A percentile compares a stretch with the other conserved stretches of the same genome.
Conservation (phyloP, 78 protist species). For the Dictyostelium purpureum region DNA sequence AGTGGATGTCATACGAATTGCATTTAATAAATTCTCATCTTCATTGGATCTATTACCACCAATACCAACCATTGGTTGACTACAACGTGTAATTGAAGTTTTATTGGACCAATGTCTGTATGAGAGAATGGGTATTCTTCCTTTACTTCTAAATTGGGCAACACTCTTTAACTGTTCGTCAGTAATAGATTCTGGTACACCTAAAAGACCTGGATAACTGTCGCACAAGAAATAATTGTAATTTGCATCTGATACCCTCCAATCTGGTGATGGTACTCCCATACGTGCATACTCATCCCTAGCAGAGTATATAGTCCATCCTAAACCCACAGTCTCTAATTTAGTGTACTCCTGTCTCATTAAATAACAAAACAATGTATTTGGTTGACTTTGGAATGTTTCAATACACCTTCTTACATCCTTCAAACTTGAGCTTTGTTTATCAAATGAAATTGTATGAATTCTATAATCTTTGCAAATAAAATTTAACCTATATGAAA, state of each 20-base stretch:
- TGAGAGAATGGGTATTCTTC: slow-evolving; percentile 87
- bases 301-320: slow-evolving; percentile 62
- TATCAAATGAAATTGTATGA: slow-evolving; percentile 53
- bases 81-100: slow-evolving; percentile 81
- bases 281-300: slow-evolving; percentile 74
- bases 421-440: slow-evolving; percentile 3
- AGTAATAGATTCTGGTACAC: slow-evolving; percentile 61
- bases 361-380: slow-evolving; percentile 23
- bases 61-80: slow-evolving; percentile 88
- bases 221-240: slow-evolving; percentile 60
- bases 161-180: slow-evolving; percentile 65
- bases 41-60: slow-evolving; percentile 59
- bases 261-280: slow-evolving; percentile 82
- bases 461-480: slow-evolving; percentile 56
- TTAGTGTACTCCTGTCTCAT: not conserved
- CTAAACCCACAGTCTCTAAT: slow-evolving; percentile 17
- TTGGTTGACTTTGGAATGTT: not conserved
- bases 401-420: slow-evolving; percentile 71
- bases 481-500: slow-evolving; percentile 48
- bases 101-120: slow-evolving; percentile 76
- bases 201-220: slow-evolving; percentile 80
- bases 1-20: slow-evolving; percentile 42
- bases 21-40: slow-evolving; percentile 75
- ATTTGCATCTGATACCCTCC: slow-evolving; percentile 84
- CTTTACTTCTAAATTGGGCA: slow-evolving; percentile 82